These are phyloP conservation scores for Phaeosphaeriaceae sp. DNA, from an alignment of 2,329 filamentous ascomycete species.

Conservation along the genomic window DNA sequence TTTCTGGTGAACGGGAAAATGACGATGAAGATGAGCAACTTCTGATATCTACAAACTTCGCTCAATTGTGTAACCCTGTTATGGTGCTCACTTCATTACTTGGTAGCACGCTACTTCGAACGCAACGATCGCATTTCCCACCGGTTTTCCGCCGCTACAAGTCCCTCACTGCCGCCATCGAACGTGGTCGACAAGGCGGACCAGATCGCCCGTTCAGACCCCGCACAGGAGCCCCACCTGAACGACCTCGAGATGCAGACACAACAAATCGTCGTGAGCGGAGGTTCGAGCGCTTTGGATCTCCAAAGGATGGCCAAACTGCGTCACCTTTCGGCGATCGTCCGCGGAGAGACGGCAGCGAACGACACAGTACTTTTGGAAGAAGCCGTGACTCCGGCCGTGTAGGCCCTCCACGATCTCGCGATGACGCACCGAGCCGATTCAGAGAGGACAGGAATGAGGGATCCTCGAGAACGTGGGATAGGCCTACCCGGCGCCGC, in stretches of 20 bases:
- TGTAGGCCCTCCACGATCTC: slow-evolving; percentile 7
- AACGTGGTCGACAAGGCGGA: slow-evolving; percentile 30
- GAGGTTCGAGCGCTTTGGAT: slow-evolving; percentile 14
- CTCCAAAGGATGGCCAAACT: neutral
- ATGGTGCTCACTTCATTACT: slow-evolving; percentile 29
- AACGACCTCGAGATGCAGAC: neutral
- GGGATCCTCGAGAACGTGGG: neutral
- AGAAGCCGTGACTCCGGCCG: slow-evolving; percentile 13
- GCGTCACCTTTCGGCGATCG: neutral
- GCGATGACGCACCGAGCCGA: slow-evolving; percentile 1
- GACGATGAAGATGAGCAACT: neutral
- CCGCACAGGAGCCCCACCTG: slow-evolving; percentile 11
- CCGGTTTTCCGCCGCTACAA: slow-evolving; percentile 35
- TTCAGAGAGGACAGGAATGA: neutral
- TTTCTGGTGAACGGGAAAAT: neutral
- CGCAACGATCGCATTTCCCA: slow-evolving; percentile 17
- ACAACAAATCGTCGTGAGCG: slow-evolving; percentile 7
- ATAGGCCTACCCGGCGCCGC: neutral
- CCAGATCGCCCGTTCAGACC: slow-evolving; percentile 15
- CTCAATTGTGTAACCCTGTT: slow-evolving; percentile 7
- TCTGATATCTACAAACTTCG: neutral
- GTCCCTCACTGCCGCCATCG: slow-evolving; percentile 42
- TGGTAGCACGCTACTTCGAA: slow-evolving; percentile 24
- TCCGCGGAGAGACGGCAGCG: neutral
- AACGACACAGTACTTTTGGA: neutral